These are phyloP conservation scores for Beta corolliflora DNA, from an alignment of 179 eudicot genomes.

Conservation along the genomic window DNA sequence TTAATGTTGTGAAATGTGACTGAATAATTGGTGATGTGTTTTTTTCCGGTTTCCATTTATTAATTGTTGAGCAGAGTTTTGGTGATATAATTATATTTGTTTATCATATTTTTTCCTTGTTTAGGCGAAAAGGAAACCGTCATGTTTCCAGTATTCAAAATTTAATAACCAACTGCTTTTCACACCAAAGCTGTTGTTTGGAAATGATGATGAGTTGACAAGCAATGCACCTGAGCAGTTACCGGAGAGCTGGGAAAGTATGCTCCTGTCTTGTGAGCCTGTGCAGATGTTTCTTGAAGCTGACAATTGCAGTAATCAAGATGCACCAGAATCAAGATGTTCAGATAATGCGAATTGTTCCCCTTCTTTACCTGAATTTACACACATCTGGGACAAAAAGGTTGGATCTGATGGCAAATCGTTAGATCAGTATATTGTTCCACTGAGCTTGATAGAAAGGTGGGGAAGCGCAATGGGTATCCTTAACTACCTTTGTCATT, in stretches of 20 bases:
- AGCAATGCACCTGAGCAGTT: slow-evolving; percentile 34
- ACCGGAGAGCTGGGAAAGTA: slow-evolving; percentile 36
- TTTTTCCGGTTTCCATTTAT: neutral
- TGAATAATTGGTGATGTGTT: neutral
- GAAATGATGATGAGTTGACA: slow-evolving; percentile 29
- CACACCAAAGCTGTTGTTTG: slow-evolving; percentile 56
- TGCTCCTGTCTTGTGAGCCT: slow-evolving; percentile 52
- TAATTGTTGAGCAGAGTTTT: neutral
- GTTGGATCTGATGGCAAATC: slow-evolving; percentile 38
- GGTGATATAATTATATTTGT: neutral
- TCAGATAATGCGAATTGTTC: slow-evolving; percentile 19
- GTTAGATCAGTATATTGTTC: slow-evolving; percentile 60
- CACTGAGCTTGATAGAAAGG: slow-evolving; percentile 65
- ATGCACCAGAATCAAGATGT: slow-evolving; percentile 26
- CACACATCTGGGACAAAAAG: slow-evolving; percentile 30
- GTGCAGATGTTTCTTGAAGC: slow-evolving; percentile 69
- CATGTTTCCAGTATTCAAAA: slow-evolving; percentile 42
- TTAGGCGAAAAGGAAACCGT: slow-evolving; percentile 84
- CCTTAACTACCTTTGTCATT: slow-evolving; percentile 39
- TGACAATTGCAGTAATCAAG: slow-evolving; percentile 25
- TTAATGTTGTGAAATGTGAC: slow-evolving; percentile 5
- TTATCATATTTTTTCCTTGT: slow-evolving; percentile 7
- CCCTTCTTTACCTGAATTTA: slow-evolving; percentile 24
- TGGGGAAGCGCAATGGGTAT: slow-evolving; percentile 99
- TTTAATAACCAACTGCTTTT: slow-evolving; percentile 56